A percentile compares a stretch with the other conserved stretches of the same genome.
These are phyloP conservation scores for Hypericum perforatum DNA, from an alignment of 345 rosid species.

Conservation along the genomic window DNA sequence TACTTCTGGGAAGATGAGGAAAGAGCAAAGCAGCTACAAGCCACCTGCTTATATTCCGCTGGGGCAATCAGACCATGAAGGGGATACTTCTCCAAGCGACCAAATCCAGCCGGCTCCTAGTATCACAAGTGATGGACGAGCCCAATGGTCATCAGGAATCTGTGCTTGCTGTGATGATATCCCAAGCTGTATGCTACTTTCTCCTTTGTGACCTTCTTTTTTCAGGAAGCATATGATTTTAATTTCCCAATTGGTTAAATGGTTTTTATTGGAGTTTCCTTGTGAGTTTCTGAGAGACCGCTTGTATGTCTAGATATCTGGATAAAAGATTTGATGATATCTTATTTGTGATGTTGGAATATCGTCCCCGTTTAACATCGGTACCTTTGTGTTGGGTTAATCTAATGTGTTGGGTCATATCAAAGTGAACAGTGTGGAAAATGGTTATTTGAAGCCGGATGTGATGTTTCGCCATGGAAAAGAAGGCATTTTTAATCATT, in stretches of 20 bases:
- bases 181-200: conserved; percentile 95
- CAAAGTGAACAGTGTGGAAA: too few species aligned
- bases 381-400: too few species aligned
- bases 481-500: background rate
- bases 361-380: too few species aligned
- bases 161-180: conserved; percentile 96
- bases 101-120: conserved; percentile 18
- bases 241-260: conserved; percentile 43
- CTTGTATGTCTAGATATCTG: too few species aligned
- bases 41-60: conserved; percentile 78
- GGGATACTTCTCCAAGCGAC: conserved; percentile 19
- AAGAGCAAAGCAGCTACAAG: conserved; percentile 42
- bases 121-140: conserved; percentile 15
- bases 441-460: too few species aligned
- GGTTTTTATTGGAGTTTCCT: background rate
- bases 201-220: conserved; percentile 57
- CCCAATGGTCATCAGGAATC: conserved; percentile 88
- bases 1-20: conserved; percentile 30
- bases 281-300: too few species aligned
- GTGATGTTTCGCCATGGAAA: too few species aligned
- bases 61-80: conserved; percentile 47
- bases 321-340: too few species aligned
- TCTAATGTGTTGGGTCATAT: too few species aligned
- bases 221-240: conserved; percentile 26
- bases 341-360: too few species aligned